phyloP scores from a whole-genome alignment of 2,329 filamentous ascomycete species.

The Karstenula rhodostoma region DNA sequence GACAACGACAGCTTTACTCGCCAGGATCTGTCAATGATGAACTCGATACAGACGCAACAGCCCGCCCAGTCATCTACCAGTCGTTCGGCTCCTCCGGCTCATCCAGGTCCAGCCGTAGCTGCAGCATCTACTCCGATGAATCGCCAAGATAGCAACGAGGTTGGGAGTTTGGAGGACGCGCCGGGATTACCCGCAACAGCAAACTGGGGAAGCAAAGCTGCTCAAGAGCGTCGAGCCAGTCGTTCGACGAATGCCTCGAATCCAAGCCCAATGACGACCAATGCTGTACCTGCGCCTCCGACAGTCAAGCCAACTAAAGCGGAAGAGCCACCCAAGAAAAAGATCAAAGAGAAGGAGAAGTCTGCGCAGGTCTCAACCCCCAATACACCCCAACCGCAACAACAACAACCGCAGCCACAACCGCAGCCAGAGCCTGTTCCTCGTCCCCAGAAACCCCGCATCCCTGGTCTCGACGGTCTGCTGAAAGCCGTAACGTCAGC shows the following conservation, averaged over 20 bases:
- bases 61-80: slow-evolving; percentile 66
- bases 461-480: slow-evolving; percentile 45
- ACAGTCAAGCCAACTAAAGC: slow-evolving; percentile 37
- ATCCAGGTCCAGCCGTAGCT: slow-evolving; percentile 60
- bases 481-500: slow-evolving; percentile 51
- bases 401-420: slow-evolving; percentile 1
- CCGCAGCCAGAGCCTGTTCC: slow-evolving; percentile 26
- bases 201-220: slow-evolving; percentile 84
- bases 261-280: slow-evolving; percentile 75
- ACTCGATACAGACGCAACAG: slow-evolving; percentile 82
- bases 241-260: slow-evolving; percentile 82
- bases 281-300: slow-evolving; percentile 52
- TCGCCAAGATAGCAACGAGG: slow-evolving; percentile 80
- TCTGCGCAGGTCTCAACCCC: slow-evolving; percentile 39
- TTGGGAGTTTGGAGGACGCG: slow-evolving; percentile 70
- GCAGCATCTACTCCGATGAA: slow-evolving; percentile 68
- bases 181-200: slow-evolving; percentile 93
- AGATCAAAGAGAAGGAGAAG: slow-evolving; percentile 37
- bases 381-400: slow-evolving; percentile 32
- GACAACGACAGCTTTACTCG: slow-evolving; percentile 96
- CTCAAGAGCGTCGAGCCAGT: slow-evolving; percentile 75
- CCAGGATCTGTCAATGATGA: slow-evolving; percentile 93
- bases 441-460: slow-evolving; percentile 27
- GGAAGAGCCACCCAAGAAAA: slow-evolving; percentile 42
- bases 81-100: slow-evolving; percentile 60